Evolutionary conservation across 495 filamentous ascomycete species (phyloP).

Genomic region (Penicillium coffeae): DNA sequence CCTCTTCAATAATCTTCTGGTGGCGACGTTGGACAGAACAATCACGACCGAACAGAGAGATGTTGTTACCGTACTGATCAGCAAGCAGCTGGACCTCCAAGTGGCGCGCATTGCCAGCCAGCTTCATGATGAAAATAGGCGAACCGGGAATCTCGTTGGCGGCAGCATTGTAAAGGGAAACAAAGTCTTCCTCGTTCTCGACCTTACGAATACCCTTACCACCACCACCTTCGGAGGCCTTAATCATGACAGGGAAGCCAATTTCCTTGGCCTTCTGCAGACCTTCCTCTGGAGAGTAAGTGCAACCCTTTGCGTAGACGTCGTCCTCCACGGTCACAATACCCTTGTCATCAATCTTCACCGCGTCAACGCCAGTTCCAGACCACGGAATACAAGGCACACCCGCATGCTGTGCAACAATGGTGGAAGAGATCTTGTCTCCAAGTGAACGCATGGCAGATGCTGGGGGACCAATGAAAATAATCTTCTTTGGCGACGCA

Average conservation of each 20-base stretch:
- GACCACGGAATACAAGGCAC: slow-evolving; percentile 99
- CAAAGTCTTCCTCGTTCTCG: slow-evolving; percentile 78
- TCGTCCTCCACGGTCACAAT: slow-evolving; percentile 90
- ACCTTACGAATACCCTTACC: slow-evolving; percentile 99
- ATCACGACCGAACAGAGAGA: slow-evolving; percentile 96
- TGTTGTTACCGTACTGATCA: slow-evolving; percentile 99
- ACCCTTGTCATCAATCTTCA: slow-evolving; percentile 71
- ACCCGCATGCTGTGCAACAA: slow-evolving; percentile 94
- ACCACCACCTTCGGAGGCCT: slow-evolving; percentile 98
- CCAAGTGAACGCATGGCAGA: slow-evolving; percentile 98
- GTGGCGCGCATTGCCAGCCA: slow-evolving; percentile 93
- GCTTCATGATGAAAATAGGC: slow-evolving; percentile 99
- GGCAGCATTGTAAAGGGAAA: slow-evolving; percentile 83
- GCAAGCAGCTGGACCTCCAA: slow-evolving; percentile 96
- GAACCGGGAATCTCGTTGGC: slow-evolving; percentile 98
- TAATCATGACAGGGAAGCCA: slow-evolving; percentile 98
- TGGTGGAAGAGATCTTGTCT: slow-evolving; percentile 99
- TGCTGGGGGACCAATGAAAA: slow-evolving; percentile 97
- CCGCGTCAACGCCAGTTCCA: slow-evolving; percentile 81
- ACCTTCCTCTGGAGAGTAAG: slow-evolving; percentile 81
- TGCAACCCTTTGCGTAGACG: slow-evolving; percentile 88
- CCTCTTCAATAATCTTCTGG: slow-evolving; percentile 99
- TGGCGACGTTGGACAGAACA: slow-evolving; percentile 98
- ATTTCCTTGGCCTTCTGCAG: slow-evolving; percentile 82
- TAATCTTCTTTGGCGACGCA: slow-evolving; percentile 93